Conservation (phyloP, 352 stramenopile species). For the Phytophthora parvispora region DNA sequence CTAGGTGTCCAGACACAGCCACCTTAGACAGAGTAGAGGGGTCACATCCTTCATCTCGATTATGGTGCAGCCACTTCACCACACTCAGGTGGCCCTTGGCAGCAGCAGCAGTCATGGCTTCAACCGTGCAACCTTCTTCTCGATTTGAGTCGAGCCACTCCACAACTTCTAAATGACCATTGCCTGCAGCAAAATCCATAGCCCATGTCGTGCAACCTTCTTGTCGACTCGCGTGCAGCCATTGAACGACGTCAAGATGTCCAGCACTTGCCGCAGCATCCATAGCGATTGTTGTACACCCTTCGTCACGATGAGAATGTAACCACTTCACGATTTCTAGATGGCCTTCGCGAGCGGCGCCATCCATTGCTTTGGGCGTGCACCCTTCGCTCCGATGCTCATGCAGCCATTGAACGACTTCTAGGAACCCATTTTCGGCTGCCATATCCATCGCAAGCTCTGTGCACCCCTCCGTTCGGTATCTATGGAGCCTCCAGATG, state of each 20-base stretch:
- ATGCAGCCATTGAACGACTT: slow-evolving; percentile 31
- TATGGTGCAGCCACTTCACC: slow-evolving; percentile 29
- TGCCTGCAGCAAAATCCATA: slow-evolving; percentile 26
- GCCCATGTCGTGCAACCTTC: slow-evolving; percentile 28
- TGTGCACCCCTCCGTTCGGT: slow-evolving; percentile 31
- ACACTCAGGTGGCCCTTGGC: slow-evolving; percentile 18
- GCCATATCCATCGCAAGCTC: slow-evolving; percentile 22
- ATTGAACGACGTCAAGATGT: slow-evolving; percentile 30
- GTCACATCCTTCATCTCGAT: slow-evolving; percentile 20
- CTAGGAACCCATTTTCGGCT: slow-evolving; percentile 8
- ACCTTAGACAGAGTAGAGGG: slow-evolving; percentile 17
- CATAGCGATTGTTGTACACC: slow-evolving; percentile 33
- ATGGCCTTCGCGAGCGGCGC: slow-evolving; percentile 21
- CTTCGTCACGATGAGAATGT: slow-evolving; percentile 17
- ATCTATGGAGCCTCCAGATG: slow-evolving; percentile 27
- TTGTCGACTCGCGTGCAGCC: slow-evolving; percentile 22
- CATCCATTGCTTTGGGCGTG: slow-evolving; percentile 21
- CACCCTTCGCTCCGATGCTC: slow-evolving; percentile 23
- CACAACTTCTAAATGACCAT: slow-evolving; percentile 25
- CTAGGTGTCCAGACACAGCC: slow-evolving; percentile 9
- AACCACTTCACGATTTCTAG: slow-evolving; percentile 25
- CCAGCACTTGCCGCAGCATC: slow-evolving; percentile 20
- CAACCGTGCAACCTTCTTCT: slow-evolving; percentile 16
- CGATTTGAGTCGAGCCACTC: slow-evolving; percentile 27
- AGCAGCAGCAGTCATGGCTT: slow-evolving; percentile 21